Evolutionary conservation across 371 early-diverging fungal species (phyloP).

Genomic region (Saksenaea vasiformis): DNA sequence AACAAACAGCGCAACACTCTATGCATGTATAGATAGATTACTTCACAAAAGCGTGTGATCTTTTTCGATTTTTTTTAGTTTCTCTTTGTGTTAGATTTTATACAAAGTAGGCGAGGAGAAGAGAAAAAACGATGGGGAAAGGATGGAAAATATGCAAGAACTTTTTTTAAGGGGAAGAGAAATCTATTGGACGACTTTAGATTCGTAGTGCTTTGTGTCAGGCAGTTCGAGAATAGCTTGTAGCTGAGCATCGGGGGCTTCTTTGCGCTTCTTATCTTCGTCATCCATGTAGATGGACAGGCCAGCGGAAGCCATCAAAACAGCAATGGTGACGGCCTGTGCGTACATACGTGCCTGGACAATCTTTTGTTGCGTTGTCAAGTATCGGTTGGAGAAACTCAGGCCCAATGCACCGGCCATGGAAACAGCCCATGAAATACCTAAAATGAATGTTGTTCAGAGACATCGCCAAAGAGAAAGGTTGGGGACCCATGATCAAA

Average conservation of each 20-base stretch:
- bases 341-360: constrained; percentile 81
- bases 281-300: constrained; percentile 47
- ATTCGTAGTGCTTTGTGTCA: constrained; percentile 16
- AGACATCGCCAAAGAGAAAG: neutral
- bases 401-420: constrained; percentile 68
- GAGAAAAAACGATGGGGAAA: neutral
- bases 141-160: neutral
- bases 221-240: constrained; percentile 49
- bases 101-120: neutral
- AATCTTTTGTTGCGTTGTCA: constrained; percentile 71
- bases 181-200: constrained; percentile 8
- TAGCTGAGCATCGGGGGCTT: constrained; percentile 45
- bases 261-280: constrained; percentile 29
- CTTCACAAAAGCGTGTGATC: neutral
- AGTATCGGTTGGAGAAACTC: constrained; percentile 67
- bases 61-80: neutral
- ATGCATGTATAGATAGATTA: neutral
- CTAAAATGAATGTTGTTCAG: constrained; percentile 18
- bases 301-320: constrained; percentile 54
- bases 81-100: neutral
- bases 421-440: constrained; percentile 69
- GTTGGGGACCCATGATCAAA: neutral
- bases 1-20: neutral
- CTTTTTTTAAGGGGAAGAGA: neutral
- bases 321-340: constrained; percentile 52